Conservation (phyloP, 176 grass and related monocot species). For the Themeda triandra region DNA sequence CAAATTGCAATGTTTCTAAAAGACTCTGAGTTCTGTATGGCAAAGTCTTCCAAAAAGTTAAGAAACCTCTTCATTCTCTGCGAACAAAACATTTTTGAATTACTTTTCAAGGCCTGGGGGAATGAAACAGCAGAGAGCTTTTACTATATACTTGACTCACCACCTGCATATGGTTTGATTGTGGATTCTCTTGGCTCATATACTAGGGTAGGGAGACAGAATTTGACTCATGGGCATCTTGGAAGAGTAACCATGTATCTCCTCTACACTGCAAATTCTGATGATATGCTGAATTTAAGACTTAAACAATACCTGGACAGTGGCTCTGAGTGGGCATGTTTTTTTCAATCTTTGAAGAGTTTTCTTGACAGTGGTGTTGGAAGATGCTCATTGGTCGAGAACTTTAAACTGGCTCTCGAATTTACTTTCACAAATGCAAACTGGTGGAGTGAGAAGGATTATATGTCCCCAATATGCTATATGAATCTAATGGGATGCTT, state of each 20-base stretch:
- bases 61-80: background rate
- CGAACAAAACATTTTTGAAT: conserved; percentile 19
- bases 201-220: background rate
- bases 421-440: conserved; percentile 12
- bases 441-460: conserved; percentile 37
- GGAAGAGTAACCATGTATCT: conserved; percentile 48
- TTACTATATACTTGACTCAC: conserved; percentile 31
- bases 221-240: conserved; percentile 49
- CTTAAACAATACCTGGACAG: conserved; percentile 13
- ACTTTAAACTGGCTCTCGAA: conserved; percentile 46
- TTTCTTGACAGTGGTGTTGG: conserved; percentile 43
- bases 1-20: conserved; percentile 48
- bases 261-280: conserved; percentile 36
- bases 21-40: conserved; percentile 9
- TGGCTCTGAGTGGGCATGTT: conserved; percentile 34
- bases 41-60: conserved; percentile 15
- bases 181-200: conserved; percentile 29
- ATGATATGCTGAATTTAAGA: conserved; percentile 18
- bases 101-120: conserved; percentile 32
- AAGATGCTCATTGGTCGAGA: conserved; percentile 24
- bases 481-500: conserved; percentile 64
- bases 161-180: conserved; percentile 29
- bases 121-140: conserved; percentile 26
- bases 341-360: conserved; percentile 38
- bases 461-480: conserved; percentile 54